These are phyloP conservation scores for Cichorium intybus DNA, from an alignment of 140 eudicot genomes.

Conservation along the genomic window DNA sequence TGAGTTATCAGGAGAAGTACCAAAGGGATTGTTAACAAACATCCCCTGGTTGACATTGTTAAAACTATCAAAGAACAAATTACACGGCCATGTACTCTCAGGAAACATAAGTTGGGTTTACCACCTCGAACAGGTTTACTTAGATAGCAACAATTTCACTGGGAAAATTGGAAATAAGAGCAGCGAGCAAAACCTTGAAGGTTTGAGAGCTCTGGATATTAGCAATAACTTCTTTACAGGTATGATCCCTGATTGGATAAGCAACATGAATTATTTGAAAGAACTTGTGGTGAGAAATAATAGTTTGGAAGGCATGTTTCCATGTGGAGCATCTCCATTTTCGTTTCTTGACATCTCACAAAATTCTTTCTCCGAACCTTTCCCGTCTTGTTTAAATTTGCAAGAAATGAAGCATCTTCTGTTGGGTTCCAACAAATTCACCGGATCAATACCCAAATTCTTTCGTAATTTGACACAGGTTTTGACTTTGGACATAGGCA, in stretches of 20 bases:
- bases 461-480: no score
- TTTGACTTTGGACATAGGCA: no score
- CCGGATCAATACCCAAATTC: no score
- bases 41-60: not conserved
- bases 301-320: not conserved
- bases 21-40: not conserved
- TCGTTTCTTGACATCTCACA: no score
- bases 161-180: not conserved
- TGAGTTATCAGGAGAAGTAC: not conserved
- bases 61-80: slow-evolving; percentile 15
- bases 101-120: not conserved
- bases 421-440: no score
- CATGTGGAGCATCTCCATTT: no score
- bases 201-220: not conserved
- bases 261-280: not conserved
- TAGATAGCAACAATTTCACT: slow-evolving; percentile 5
- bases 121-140: not conserved
- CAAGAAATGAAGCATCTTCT: not conserved
- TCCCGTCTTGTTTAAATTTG: slow-evolving; percentile 5
- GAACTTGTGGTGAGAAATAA: not conserved
- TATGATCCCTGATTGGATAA: no score
- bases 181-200: not conserved
- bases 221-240: no score
- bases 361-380: slow-evolving; percentile 15
- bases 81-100: not conserved